Evolutionary conservation across 2,329 filamentous ascomycete genomes (phyloP).

Genomic region (Chaetomiaceae sp.): DNA sequence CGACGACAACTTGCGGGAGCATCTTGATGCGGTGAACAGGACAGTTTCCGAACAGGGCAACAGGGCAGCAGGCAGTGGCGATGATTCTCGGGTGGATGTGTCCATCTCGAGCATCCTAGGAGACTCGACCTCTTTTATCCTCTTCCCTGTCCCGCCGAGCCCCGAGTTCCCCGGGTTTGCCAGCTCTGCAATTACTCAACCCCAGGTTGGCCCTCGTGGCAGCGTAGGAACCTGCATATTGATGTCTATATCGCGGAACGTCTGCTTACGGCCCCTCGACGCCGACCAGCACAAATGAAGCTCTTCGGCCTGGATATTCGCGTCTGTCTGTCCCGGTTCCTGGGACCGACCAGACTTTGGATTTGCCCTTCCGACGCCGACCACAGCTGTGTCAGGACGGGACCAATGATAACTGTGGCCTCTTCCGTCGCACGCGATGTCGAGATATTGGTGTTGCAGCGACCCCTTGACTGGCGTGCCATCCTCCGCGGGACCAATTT

Average conservation of each 20-base stretch:
- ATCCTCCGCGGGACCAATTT: conserved; percentile 17
- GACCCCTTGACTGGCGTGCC: conserved; percentile 8
- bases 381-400: conserved; percentile 4
- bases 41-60: neutral
- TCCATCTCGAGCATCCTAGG: conserved; percentile 1
- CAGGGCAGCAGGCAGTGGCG: no score
- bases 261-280: conserved; percentile 6
- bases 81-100: no score
- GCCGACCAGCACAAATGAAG: neutral
- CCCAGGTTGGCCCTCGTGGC: conserved; percentile 1
- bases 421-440: conserved; percentile 12
- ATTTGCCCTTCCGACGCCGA: conserved; percentile 1
- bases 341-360: conserved; percentile 14
- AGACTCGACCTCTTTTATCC: conserved; percentile 1
- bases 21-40: conserved; percentile 9
- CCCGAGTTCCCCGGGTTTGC: neutral
- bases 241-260: conserved; percentile 22
- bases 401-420: conserved; percentile 7
- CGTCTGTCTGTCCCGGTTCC: conserved; percentile 14
- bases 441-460: conserved; percentile 19
- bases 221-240: conserved; percentile 15
- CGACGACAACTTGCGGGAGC: conserved; percentile 9
- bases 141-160: neutral
- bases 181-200: neutral
- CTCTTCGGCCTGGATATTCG: neutral